These are phyloP conservation scores for Pelargonium australe DNA, from an alignment of 441 rosid species.

Conservation along the genomic window DNA sequence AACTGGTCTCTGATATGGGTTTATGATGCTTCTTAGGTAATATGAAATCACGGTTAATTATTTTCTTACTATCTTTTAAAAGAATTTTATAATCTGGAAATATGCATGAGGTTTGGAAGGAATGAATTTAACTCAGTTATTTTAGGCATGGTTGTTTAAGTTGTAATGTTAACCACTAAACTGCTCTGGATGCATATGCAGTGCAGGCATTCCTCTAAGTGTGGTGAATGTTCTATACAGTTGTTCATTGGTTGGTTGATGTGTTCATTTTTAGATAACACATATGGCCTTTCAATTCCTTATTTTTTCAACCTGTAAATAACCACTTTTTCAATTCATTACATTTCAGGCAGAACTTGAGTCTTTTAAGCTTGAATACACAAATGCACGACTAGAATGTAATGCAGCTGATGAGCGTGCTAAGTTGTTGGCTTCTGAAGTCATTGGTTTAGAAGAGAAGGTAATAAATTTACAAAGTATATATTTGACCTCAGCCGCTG, in stretches of 20 bases:
- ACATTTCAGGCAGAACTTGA: slow-evolving; percentile 71
- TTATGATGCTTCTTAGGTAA: background rate
- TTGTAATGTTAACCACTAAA: background rate
- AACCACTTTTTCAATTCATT: background rate
- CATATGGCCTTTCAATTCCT: background rate
- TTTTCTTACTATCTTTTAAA: too few species aligned
- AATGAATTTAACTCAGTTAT: background rate
- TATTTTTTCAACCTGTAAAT: background rate
- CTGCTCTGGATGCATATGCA: slow-evolving; percentile 9
- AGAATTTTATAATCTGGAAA: background rate
- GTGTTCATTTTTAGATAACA: background rate
- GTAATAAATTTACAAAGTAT: slow-evolving; percentile 31
- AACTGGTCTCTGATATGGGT: background rate
- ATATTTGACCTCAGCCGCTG: background rate
- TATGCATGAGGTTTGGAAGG: background rate
- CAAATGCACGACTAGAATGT: slow-evolving; percentile 76
- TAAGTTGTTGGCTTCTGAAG: slow-evolving; percentile 90
- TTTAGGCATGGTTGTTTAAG: background rate
- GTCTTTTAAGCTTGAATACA: slow-evolving; percentile 57
- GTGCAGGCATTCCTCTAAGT: slow-evolving; percentile 1
- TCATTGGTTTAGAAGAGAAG: slow-evolving; percentile 97
- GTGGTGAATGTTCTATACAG: slow-evolving; percentile 10
- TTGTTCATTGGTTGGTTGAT: background rate
- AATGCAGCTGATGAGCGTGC: slow-evolving; percentile 91
- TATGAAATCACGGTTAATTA: background rate